Percentiles rank a stretch among this genome's conserved stretches.
Conservation (phyloP, 805 yeast genomes). For the Pichia phayaonensis region DNA sequence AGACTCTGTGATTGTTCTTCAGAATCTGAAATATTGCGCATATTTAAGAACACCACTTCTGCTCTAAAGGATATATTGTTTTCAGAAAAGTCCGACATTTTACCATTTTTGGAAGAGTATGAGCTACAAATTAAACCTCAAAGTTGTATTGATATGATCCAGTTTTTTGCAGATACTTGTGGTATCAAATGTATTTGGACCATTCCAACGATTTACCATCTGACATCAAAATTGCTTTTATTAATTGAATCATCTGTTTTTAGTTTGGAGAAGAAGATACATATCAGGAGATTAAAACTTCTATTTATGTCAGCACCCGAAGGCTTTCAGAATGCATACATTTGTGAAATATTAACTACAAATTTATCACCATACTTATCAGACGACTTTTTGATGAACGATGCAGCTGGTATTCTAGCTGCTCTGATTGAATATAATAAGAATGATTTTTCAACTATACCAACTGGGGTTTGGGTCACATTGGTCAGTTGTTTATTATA, state of each 20-base stretch:
- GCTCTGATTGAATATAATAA: slow-evolving; percentile 10
- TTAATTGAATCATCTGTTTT: slow-evolving; percentile 19
- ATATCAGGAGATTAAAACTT: slow-evolving; percentile 33
- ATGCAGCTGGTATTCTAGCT: slow-evolving; percentile 23
- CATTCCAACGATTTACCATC: slow-evolving; percentile 28
- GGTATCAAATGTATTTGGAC: slow-evolving; percentile 29
- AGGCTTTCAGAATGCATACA: slow-evolving; percentile 10
- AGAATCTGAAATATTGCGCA: slow-evolving; percentile 2
- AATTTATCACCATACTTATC: slow-evolving; percentile 15
- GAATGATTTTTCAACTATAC: neutral
- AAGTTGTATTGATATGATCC: slow-evolving; percentile 8
- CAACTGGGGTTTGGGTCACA: neutral
- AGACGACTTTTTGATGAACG: slow-evolving; percentile 16
- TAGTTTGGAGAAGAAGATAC: slow-evolving; percentile 18
- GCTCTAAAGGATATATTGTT: neutral
- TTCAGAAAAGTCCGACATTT: neutral
- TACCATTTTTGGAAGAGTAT: slow-evolving; percentile 13
- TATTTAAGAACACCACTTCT: neutral
- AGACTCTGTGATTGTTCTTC: slow-evolving; percentile 31
- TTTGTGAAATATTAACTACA: slow-evolving; percentile 12
- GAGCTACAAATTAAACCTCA: slow-evolving; percentile 12
- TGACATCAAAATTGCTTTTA: slow-evolving; percentile 29
- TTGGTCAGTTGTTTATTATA: neutral
- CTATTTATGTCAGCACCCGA: slow-evolving; percentile 25
- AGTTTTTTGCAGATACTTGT: slow-evolving; percentile 5